These are phyloP conservation scores for Suhomyces canberraensis DNA, from an alignment of 805 yeast genomes.

Conservation along the genomic window DNA sequence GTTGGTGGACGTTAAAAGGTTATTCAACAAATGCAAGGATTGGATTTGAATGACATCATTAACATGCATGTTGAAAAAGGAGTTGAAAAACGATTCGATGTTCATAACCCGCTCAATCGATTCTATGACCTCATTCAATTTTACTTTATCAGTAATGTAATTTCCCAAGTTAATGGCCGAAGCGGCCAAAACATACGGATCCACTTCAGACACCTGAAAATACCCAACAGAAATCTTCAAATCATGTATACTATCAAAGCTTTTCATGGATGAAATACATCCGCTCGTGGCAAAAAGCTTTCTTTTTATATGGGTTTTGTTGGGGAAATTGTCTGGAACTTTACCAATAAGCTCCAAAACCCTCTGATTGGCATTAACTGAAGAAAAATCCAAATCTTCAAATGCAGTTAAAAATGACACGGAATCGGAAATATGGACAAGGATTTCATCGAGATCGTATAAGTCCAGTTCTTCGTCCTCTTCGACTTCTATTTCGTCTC, in stretches of 20 bases:
- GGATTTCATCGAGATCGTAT: slow-evolving; percentile 3
- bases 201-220: slow-evolving; percentile 9
- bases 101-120: slow-evolving; percentile 5
- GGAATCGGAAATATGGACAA: slow-evolving; percentile 2
- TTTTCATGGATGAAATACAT: slow-evolving; percentile 30
- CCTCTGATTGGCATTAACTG: slow-evolving; percentile 4
- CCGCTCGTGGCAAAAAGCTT: slow-evolving; percentile 35
- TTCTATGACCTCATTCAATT: slow-evolving; percentile 12
- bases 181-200: slow-evolving; percentile 28
- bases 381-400: slow-evolving; percentile 4
- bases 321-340: slow-evolving; percentile 2
- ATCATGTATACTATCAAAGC: slow-evolving; percentile 20
- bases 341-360: slow-evolving; percentile 2
- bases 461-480: slow-evolving; percentile 5
- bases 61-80: slow-evolving; percentile 18
- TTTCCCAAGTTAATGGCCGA: slow-evolving; percentile 35
- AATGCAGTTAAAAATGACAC: slow-evolving; percentile 1
- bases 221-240: slow-evolving; percentile 15
- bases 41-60: slow-evolving; percentile 38
- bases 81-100: slow-evolving; percentile 14
- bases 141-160: slow-evolving; percentile 21
- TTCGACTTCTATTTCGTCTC: not conserved
- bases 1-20: slow-evolving; percentile 20
- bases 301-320: slow-evolving; percentile 17
- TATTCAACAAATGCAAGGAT: slow-evolving; percentile 32